Evolutionary conservation across 2,329 filamentous ascomycete genomes (phyloP), one percentile per base, ranked within the genome.

Genomic region (Dryadomyces sulphureus): DNA sequence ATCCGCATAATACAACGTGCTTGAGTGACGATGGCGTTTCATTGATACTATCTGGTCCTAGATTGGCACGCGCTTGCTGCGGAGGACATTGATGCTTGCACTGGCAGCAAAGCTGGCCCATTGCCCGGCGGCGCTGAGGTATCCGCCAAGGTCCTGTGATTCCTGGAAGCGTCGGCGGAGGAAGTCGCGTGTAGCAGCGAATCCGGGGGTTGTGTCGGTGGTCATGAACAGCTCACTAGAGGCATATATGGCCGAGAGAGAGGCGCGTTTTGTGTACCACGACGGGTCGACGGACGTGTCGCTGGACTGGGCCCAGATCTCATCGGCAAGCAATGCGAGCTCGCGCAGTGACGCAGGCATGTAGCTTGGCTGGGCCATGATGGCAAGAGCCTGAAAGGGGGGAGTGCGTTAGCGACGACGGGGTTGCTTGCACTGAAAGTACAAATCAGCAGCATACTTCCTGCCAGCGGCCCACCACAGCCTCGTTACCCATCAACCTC

Each of bases 181-280:
- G 60, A 96, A 98, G 9, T 76, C 71, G 53, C 80, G 79, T 4
- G 92, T 96, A 51, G 89, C 84, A 9, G 58, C 60, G 56, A 84
- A 92, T n/a, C 75, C 77, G 0, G 72, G 65, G 16, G 27, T 41
- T 4, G 81, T 71, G 62, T 96, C 92, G 49, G 83, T 88, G 20
- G 88, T 95, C 88, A 96, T 95, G 65, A 89, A 94, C 5, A 95
- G 68, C 64, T 98, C 92, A 47, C 81, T 75, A 30, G 80, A 77
- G 44, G 86, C 86, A 55, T 78, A 79, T 38, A 75, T 67, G 54
- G 71, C 63, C 30, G 73, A 73, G 9, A 78, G 61, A 19, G 68
- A 69, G 4, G 67, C 73, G 42, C 75, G 72, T 58, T 77, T 77
- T 47, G 72, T 68, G 57, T 98, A 98, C 92, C 92, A 98, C 5